phyloP scores from a whole-genome alignment of 805 yeast genomes.

The Grigorovia yakushimaensis region DNA sequence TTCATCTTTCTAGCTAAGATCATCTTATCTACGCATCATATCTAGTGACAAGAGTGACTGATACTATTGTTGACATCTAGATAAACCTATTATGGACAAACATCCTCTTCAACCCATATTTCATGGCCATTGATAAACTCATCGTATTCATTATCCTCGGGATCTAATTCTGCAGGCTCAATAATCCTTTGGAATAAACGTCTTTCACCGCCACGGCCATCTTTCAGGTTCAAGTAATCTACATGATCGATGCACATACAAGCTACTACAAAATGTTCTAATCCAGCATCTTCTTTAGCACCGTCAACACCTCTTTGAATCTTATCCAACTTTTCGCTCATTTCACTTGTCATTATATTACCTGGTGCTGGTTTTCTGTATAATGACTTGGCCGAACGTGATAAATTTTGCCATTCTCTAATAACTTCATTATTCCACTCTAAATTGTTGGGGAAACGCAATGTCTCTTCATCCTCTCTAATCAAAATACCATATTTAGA shows the following conservation, averaged over 20 bases:
- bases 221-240: constrained; percentile 55
- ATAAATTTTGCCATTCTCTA: constrained; percentile 53
- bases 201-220: constrained; percentile 30
- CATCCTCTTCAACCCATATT: constrained; percentile 68
- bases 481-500: constrained; percentile 4
- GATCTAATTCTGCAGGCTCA: constrained; percentile 3
- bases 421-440: constrained; percentile 63
- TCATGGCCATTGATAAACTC: constrained; percentile 39
- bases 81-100: constrained; percentile 47
- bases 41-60: not conserved
- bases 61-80: not conserved
- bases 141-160: constrained; percentile 19
- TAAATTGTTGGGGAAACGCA: constrained; percentile 24
- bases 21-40: no score
- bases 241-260: constrained; percentile 62
- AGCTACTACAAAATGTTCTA: constrained; percentile 59
- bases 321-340: constrained; percentile 51
- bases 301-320: constrained; percentile 81
- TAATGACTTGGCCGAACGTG: constrained; percentile 50
- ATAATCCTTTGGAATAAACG: constrained; percentile 14
- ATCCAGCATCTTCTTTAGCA: constrained; percentile 48
- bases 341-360: constrained; percentile 44
- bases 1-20: no score
- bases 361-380: constrained; percentile 72
- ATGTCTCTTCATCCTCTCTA: not conserved